Base-by-base conservation (phyloP, 129 eudicot genomes). In the Cynara cardunculus region DNA sequence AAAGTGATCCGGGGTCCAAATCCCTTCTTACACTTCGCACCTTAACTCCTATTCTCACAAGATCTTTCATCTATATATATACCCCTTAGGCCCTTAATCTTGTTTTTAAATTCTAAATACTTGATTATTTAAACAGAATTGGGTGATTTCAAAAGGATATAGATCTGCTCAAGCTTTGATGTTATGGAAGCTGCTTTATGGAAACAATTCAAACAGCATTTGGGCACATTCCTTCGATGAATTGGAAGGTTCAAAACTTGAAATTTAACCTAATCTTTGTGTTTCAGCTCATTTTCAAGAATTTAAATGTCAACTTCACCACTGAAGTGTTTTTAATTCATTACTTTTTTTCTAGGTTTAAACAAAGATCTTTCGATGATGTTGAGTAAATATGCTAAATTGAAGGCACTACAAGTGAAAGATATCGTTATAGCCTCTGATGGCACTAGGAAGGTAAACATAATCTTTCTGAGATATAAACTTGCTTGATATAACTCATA, bases 121-220 rank as follows among this genome's bases (percentile, higher is more conserved):
- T 21, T 86, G 84, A 72, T 25, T 49, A 34, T 68, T 74, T 59
- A 24, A 27, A 87, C 93, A 95, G 97, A 89, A 71, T 66, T 95
- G 97, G 97, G 97, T 90, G 35, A 85, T 79, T 28, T 89, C 91
- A 3, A 88, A 88, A 80, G 99, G 99, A 71, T 95, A 86, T 28
- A 92, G 99, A 86, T 97, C 99, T 80, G 86, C 87, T 78, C 99
- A 95, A 84, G 94, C 97, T 26, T 41, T 95, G 86, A 92, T 95
- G 99, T 76, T 95, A 26, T 95, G 97, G 99, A 95, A 92, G 87
- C 90, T 94, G 80, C 89, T 95, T 32, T 92, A 92, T 59, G 93
- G 99, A 10, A 79, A 95, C 80, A 88, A 89, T 85, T 78, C 86
- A 22, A 83, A 77, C 82, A 83, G 61, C 41, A 90, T 84, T 27